phyloP scores from a whole-genome alignment of 163 green algal species.

The Picocystis sp. region DNA sequence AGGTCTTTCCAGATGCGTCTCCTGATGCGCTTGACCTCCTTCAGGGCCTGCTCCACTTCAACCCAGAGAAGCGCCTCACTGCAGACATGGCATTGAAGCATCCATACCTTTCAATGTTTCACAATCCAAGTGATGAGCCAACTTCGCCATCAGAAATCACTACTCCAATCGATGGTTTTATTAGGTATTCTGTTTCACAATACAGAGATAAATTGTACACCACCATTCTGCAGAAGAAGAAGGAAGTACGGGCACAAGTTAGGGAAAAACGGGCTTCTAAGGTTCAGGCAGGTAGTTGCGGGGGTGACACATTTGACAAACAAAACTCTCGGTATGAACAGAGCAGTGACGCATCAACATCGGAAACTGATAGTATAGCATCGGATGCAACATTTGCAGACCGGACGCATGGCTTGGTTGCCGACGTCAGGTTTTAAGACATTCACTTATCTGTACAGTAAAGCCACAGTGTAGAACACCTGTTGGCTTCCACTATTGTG shows the following conservation, averaged over 20 bases:
- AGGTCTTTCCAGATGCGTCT: slow-evolving; percentile 63
- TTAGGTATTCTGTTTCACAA: slow-evolving; percentile 39
- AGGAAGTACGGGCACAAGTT: slow-evolving; percentile 39
- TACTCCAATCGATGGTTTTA: slow-evolving; percentile 14
- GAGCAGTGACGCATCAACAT: too few species aligned
- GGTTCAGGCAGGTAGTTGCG: too few species aligned
- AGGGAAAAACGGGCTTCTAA: slow-evolving; percentile 5
- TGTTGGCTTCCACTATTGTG: too few species aligned
- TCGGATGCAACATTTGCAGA: too few species aligned
- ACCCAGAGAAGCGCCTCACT: slow-evolving; percentile 79
- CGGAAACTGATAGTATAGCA: too few species aligned
- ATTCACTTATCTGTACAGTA: too few species aligned
- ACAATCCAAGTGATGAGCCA: slow-evolving; percentile 74
- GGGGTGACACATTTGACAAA: too few species aligned
- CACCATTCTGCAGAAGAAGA: slow-evolving; percentile 83
- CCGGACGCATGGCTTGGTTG: too few species aligned
- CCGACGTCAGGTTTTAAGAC: too few species aligned
- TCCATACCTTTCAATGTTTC: slow-evolving; percentile 89
- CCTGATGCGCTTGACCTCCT: slow-evolving; percentile 22
- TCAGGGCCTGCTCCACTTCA: slow-evolving; percentile 65
- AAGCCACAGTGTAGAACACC: too few species aligned
- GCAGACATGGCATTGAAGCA: slow-evolving; percentile 76
- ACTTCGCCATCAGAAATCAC: slow-evolving; percentile 43
- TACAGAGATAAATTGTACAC: slow-evolving; percentile 80
- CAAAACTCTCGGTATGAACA: too few species aligned